Percentiles rank a stretch among this genome's conserved stretches.
Evolutionary conservation across 192 early-diverging fungal species (phyloP).

Genomic region (Diversispora eburnea): DNA sequence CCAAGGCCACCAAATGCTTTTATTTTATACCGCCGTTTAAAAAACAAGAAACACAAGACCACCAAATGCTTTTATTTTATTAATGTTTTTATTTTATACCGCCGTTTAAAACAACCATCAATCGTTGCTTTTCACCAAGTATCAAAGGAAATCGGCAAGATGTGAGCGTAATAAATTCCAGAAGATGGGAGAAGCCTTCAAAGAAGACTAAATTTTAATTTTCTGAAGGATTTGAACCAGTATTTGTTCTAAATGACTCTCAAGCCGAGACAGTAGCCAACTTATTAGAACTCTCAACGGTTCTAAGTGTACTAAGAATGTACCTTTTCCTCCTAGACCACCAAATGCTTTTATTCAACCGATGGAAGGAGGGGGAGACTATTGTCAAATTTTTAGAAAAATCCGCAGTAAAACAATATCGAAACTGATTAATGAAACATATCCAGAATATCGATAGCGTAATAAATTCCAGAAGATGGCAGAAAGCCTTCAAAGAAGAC

Average conservation of each 20-base stretch:
- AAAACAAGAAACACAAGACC: too few species aligned
- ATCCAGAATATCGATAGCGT: slow-evolving; percentile 28
- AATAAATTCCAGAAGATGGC: too few species aligned
- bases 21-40: too few species aligned
- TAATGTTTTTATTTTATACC: too few species aligned
- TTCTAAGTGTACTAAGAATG: background rate
- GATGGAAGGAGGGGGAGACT: slow-evolving; percentile 9
- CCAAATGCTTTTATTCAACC: slow-evolving; percentile 34
- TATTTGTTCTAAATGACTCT: slow-evolving; percentile 16
- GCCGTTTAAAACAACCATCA: too few species aligned
- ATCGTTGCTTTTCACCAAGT: slow-evolving; percentile 16
- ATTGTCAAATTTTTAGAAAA: background rate
- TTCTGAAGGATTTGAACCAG: slow-evolving; percentile 21
- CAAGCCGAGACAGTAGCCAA: slow-evolving; percentile 14
- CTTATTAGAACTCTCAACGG: slow-evolving; percentile 10
- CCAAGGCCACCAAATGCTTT: too few species aligned
- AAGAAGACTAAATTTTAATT: too few species aligned
- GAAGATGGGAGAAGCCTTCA: slow-evolving; percentile 22
- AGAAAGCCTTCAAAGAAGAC: background rate
- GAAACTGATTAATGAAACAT: slow-evolving; percentile 34
- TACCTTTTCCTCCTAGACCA: too few species aligned
- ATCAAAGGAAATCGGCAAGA: slow-evolving; percentile 30
- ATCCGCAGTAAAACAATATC: slow-evolving; percentile 26
- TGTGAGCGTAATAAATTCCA: slow-evolving; percentile 28
- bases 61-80: too few species aligned